phyloP scores from a whole-genome alignment of 495 filamentous ascomycete genomes.

The Aspergillus indologenus region DNA sequence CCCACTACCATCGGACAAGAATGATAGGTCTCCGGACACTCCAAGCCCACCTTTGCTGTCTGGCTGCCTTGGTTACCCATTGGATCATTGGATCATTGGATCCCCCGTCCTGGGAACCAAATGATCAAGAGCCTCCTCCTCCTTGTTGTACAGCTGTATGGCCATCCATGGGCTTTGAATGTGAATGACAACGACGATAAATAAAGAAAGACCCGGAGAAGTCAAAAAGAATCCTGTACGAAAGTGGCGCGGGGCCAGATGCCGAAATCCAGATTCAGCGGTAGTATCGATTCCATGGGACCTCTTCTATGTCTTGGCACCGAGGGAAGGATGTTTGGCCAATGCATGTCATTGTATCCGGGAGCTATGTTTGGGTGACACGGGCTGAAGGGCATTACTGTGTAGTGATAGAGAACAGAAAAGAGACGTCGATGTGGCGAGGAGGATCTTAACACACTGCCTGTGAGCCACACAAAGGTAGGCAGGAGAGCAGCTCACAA shows the following conservation, averaged over 20 bases:
- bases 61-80: constrained; percentile 4
- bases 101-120: neutral
- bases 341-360: neutral
- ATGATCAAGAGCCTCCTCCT: neutral
- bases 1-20: constrained; percentile 16
- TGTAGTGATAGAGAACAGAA: neutral
- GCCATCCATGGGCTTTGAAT: neutral
- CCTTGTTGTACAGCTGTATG: neutral
- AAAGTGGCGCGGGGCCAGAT: neutral
- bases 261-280: neutral
- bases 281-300: neutral
- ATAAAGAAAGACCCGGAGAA: neutral
- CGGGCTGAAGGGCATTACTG: neutral
- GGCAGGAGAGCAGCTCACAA: too few species aligned
- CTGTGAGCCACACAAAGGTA: neutral
- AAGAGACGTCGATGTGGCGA: neutral
- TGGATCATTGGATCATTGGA: neutral
- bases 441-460: neutral
- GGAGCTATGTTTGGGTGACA: neutral
- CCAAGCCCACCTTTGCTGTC: constrained; percentile 4
- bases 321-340: neutral
- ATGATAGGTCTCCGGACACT: constrained; percentile 8
- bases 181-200: neutral
- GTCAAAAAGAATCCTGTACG: neutral
- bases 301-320: neutral